A percentile compares a stretch with the other conserved stretches of the same genome.
Conservation (phyloP, 352 stramenopile species). For the Phytopythium cucurbitacearum region DNA sequence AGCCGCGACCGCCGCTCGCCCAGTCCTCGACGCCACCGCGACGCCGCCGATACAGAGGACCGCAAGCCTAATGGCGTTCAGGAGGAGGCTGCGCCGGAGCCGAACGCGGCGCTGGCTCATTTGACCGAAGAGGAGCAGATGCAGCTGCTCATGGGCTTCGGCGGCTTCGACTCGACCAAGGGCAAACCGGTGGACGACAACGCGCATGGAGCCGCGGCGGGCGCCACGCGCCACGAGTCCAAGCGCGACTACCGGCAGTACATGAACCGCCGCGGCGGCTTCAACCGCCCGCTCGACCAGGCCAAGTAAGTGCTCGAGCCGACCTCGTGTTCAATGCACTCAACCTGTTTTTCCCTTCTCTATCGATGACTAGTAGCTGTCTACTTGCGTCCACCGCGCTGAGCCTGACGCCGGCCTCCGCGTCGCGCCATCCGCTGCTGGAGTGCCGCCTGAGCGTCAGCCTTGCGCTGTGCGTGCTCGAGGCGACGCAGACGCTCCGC, state of each 20-base stretch:
- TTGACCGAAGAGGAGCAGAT: slow-evolving; percentile 41
- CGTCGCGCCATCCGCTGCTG: slow-evolving; percentile 48
- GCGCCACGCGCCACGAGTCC: slow-evolving; percentile 84
- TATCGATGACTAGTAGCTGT: no score
- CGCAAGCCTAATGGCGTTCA: not conserved
- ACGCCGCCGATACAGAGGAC: slow-evolving; percentile 17
- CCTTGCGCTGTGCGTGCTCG: slow-evolving; percentile 31
- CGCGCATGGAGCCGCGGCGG: slow-evolving; percentile 64
- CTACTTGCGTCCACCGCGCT: not conserved
- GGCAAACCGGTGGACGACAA: slow-evolving; percentile 93
- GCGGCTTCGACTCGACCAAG: slow-evolving; percentile 91
- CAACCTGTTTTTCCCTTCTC: no score
- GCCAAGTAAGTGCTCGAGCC: no score
- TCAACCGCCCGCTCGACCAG: slow-evolving; percentile 93
- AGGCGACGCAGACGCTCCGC: slow-evolving; percentile 26
- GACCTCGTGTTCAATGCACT: no score
- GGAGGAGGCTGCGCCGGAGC: slow-evolving; percentile 75
- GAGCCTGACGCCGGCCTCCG: slow-evolving; percentile 42
- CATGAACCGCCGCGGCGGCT: slow-evolving; percentile 96
- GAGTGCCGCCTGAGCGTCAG: slow-evolving; percentile 48
- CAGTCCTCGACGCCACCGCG: slow-evolving; percentile 1
- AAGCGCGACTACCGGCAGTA: slow-evolving; percentile 96
- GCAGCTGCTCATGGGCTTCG: slow-evolving; percentile 32
- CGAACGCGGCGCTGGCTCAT: slow-evolving; percentile 17
- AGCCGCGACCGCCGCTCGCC: not conserved